Evolutionary conservation across 139 green algal species (phyloP), one percentile per base, ranked within the genome.

Genomic region (Bryopsis sp.): DNA sequence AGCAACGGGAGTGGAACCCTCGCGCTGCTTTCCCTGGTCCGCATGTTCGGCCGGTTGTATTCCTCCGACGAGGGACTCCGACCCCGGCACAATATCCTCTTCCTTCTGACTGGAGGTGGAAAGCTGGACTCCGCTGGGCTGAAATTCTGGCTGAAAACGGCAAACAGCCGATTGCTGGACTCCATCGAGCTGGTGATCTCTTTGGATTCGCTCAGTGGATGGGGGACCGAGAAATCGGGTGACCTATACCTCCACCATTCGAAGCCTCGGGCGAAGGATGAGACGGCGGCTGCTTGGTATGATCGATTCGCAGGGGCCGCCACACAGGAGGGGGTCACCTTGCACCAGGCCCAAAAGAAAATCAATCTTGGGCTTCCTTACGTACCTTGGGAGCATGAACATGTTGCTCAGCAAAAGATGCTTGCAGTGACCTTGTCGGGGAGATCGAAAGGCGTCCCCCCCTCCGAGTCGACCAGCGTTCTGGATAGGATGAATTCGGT

Each of bases 101-200:
- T 81, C 50, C 39, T 73, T 24, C 50, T 81, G 26, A 78, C 76
- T 2, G 59, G 74, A 24, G 76, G 72, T 3, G 74, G 67, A 4
- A 65, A 72, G 33, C 69, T 74, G 38, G 71, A 82, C 48, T 81
- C 48, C 22, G 60, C 78, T 7, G 76, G 76, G 28, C 80, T 76
- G 15, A 62, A 74, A 7, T 62, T 80, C 64, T 81, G 75, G 75
- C 47, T 81, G 39, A 58, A 65, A 24, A 69, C 46, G 3, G 2
- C 73, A 24, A 73, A 81, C 29, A 58, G 64, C 22, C 32, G 73
- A 24, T 6, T 81, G 54, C 37, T 78, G 35, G 76, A 81, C 31
- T 74, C 35, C 34, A 22, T 81, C 15, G 76, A 81, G 47, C 79
- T 81, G 50, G 75, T 71, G 34, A 35, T 81, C 35, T 81, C 74